Conservation (phyloP, 305 asterid species). For the Ilex paraguariensis region DNA sequence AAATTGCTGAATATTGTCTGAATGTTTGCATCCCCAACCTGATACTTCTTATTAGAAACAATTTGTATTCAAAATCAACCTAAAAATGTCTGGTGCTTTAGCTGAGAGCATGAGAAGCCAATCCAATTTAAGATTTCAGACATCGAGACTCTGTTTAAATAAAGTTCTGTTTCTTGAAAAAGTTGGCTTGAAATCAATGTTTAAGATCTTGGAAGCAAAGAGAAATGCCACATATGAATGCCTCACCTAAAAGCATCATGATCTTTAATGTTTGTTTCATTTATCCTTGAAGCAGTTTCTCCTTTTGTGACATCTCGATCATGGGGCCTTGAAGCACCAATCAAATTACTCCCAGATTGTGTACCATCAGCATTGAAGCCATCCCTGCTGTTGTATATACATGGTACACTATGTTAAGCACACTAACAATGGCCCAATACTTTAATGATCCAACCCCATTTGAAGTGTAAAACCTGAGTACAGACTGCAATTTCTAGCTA, state of each 20-base stretch:
- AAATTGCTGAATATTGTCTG: too few species aligned
- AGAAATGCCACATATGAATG: conserved; percentile 14
- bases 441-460: not conserved
- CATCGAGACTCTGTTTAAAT: too few species aligned
- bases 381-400: conserved; percentile 27
- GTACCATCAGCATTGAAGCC: conserved; percentile 16
- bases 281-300: conserved; percentile 28
- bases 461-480: conserved; percentile 9
- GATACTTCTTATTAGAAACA: too few species aligned
- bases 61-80: too few species aligned
- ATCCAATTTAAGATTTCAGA: too few species aligned
- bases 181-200: too few species aligned
- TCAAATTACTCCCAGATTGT: conserved; percentile 15
- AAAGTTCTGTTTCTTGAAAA: too few species aligned
- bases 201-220: too few species aligned
- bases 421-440: conserved; percentile 5
- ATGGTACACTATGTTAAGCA: conserved; percentile 6
- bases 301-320: conserved; percentile 19
- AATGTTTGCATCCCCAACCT: too few species aligned
- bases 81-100: too few species aligned
- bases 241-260: conserved; percentile 38
- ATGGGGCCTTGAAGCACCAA: conserved; percentile 20
- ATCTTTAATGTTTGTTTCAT: conserved; percentile 27
- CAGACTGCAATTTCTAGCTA: conserved; percentile 1
- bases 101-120: too few species aligned